Evolutionary conservation across 129 eudicot species (phyloP).

Genomic region (Helichrysum umbraculigerum): DNA sequence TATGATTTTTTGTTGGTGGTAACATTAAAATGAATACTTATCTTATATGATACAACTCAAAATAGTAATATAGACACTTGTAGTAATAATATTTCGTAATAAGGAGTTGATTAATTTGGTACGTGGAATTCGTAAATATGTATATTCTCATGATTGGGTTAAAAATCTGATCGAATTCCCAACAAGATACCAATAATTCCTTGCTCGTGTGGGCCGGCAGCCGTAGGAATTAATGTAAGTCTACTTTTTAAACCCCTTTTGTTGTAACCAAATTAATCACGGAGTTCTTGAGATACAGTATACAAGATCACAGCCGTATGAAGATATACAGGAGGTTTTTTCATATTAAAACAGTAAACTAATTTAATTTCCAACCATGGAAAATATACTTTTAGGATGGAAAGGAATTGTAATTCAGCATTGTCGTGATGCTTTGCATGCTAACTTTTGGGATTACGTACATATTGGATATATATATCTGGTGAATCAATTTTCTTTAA

Average conservation of each 20-base stretch:
- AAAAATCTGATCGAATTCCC: slow-evolving; percentile 11
- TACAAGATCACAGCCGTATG: slow-evolving; percentile 26
- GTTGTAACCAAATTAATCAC: slow-evolving; percentile 22
- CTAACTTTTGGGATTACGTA: neutral
- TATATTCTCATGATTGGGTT: slow-evolving; percentile 24
- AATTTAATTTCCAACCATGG: slow-evolving; percentile 12
- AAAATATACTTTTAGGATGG: slow-evolving; percentile 34
- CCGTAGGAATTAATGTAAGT: slow-evolving; percentile 31
- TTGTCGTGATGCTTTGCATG: slow-evolving; percentile 27
- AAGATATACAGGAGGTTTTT: neutral
- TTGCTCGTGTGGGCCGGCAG: slow-evolving; percentile 35
- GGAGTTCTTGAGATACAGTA: slow-evolving; percentile 24
- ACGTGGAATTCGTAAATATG: neutral
- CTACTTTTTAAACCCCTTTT: slow-evolving; percentile 8
- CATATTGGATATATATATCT: slow-evolving; percentile 2
- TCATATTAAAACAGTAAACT: neutral
- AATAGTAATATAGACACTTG: too few species aligned
- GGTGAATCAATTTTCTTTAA: neutral
- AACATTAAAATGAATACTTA: too few species aligned
- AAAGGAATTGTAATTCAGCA: slow-evolving; percentile 35
- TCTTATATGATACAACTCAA: too few species aligned
- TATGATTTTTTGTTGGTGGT: too few species aligned
- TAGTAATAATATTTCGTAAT: too few species aligned
- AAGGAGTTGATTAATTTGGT: neutral
- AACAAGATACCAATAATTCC: slow-evolving; percentile 30